Conservation (phyloP, 202 grass and related monocot genomes). For the Carex arenaria region DNA sequence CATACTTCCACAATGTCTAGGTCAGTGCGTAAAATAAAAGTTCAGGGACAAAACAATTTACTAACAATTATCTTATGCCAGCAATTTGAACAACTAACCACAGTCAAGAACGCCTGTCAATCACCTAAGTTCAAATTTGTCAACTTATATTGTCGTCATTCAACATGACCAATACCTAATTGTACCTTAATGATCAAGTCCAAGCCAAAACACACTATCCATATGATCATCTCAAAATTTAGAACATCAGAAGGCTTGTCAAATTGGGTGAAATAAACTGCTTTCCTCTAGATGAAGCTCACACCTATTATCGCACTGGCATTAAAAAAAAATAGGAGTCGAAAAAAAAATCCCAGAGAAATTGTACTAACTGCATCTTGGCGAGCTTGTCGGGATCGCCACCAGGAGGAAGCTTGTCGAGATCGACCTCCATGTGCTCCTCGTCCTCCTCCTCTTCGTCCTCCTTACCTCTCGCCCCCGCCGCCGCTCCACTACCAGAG, state of each 20-base stretch:
- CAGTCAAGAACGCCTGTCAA: not conserved
- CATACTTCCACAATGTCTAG: not conserved
- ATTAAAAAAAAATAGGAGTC: not conserved
- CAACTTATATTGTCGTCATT: not conserved
- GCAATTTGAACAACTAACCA: not conserved
- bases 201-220: not conserved
- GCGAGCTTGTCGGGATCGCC: constrained; percentile 83
- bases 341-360: not conserved
- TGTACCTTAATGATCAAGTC: not conserved
- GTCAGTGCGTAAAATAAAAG: not conserved
- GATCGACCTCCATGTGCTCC: constrained; percentile 95
- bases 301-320: not conserved
- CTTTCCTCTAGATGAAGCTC: not conserved
- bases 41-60: not conserved
- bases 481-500: constrained; percentile 16
- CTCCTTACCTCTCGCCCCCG: constrained; percentile 39
- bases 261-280: not conserved
- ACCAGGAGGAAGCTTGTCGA: constrained; percentile 73
- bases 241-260: not conserved
- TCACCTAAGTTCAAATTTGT: not conserved
- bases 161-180: not conserved
- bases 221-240: not conserved
- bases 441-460: constrained; percentile 91
- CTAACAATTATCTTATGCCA: not conserved
- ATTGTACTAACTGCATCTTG: constrained; percentile 71